Conservation (phyloP, 75 land plant species). For the Larix kaempferi region DNA sequence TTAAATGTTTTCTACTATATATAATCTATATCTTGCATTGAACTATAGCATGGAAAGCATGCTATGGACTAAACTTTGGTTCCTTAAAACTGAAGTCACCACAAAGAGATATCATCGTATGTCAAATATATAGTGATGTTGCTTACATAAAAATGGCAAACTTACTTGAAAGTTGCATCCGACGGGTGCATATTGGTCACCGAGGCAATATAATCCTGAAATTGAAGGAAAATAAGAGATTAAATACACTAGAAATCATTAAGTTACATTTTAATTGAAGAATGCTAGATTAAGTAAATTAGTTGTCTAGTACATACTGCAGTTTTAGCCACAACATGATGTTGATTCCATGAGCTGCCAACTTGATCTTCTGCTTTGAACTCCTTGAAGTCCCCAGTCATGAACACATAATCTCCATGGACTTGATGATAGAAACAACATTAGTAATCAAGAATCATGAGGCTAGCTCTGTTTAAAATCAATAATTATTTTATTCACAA, state of each 20-base stretch:
- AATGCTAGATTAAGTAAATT: no score
- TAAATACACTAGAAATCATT: no score
- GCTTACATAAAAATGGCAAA: neutral
- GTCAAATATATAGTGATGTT: neutral
- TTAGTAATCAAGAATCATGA: conserved; percentile 14
- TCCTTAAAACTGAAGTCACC: neutral
- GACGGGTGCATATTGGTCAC: conserved; percentile 21
- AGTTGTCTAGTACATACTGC: no score
- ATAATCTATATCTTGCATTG: no score
- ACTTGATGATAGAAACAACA: neutral
- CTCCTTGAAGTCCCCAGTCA: conserved; percentile 67
- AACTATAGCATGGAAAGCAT: neutral
- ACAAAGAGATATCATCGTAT: neutral
- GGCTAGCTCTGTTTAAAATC: neutral
- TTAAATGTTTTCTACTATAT: no score
- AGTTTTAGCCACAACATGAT: no score
- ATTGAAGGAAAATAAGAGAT: neutral
- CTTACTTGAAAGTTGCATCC: conserved; percentile 35
- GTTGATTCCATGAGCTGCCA: conserved; percentile 10
- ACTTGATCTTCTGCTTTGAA: conserved; percentile 37
- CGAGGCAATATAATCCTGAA: conserved; percentile 51
- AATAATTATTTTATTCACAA: neutral
- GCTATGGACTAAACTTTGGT: neutral
- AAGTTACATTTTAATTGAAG: no score
- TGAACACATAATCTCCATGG: conserved; percentile 17